Percentiles rank a stretch among this genome's conserved stretches.
Evolutionary conservation across 2,329 filamentous ascomycete species (phyloP).

Genomic region (Emergomyces africanus): DNA sequence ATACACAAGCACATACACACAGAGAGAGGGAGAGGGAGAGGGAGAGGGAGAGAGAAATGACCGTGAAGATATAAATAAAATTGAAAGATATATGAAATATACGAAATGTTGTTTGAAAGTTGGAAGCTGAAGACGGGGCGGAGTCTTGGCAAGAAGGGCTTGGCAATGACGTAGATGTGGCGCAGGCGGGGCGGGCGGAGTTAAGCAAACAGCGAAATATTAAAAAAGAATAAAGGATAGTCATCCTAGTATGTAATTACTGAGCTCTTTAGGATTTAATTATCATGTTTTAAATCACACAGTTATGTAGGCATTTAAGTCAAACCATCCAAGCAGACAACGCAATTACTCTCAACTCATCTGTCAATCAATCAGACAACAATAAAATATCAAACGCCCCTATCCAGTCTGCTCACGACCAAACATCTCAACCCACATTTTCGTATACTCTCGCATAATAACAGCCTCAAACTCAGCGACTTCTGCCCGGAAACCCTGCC

Average conservation of each 20-base stretch:
- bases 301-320: background rate
- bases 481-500: background rate
- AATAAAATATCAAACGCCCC: too few species aligned
- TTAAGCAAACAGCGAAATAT: too few species aligned
- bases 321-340: background rate
- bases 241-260: too few species aligned
- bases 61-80: background rate
- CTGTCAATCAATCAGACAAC: too few species aligned
- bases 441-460: conserved; percentile 10
- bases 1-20: too few species aligned
- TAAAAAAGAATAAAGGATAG: too few species aligned
- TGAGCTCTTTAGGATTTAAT: too few species aligned
- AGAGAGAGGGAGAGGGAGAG: background rate
- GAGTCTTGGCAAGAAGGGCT: background rate
- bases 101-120: background rate
- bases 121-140: background rate
- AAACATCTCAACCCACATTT: conserved; percentile 11
- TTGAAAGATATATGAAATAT: too few species aligned
- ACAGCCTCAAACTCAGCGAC: conserved; percentile 5
- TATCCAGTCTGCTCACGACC: background rate
- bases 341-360: too few species aligned
- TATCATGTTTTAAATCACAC: too few species aligned
- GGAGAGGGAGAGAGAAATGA: background rate
- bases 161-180: too few species aligned
- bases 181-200: background rate